Base-by-base conservation (phyloP, 2,329 filamentous ascomycete genomes). In the Colletotrichum navitas region DNA sequence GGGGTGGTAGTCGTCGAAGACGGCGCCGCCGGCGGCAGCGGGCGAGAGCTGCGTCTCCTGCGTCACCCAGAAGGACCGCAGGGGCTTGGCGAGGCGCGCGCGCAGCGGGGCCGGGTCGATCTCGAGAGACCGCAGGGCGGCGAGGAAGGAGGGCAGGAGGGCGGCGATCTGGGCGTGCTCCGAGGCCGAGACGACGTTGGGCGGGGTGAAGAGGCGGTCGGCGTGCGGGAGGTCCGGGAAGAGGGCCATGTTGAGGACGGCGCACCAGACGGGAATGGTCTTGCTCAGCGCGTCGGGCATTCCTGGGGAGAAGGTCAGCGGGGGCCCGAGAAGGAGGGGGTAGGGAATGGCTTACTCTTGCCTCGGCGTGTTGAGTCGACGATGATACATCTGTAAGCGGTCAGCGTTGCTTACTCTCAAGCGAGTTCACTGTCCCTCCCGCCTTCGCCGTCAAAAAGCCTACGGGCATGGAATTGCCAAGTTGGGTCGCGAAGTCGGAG, bases 251-350 rank as follows among this genome's bases (percentile, higher is more conserved):
- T 98, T 98, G 76, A 98, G 82, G 24, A 98, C 93, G 73, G 92
- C 90, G 81, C 93, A 95, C 96, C 96, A 99, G 73, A 97, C 93
- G 2, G 96, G 95, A 34, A 98, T 86, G 0, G 96, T 98, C 81
- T 97, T 98, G 76, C 93, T 94, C 24, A 99, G 87, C 21, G 96
- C 95, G 82, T 99, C 96, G 0, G 96, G 95, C 91, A 98, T 97
- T 76, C 89, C 91, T 92, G 74, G 62, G 36, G 14, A 8, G 11
- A 16, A 67, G 29, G 74, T 76, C 64, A 66, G 56, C 16, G 62
- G 29, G 32, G 45, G 24, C 14, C 4, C 11, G 12, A 24, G 24
- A 5, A 39, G 1, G 21, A 11, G 58, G 49, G 34, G 29, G 51
- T 62, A 26, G 36, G 60, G 11, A 10, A 47, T 11, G 36, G 81